A percentile compares a stretch with the other conserved stretches of the same genome.
phyloP scores from a whole-genome alignment of 2,329 filamentous ascomycete species.

The Falciphora oryzae region DNA sequence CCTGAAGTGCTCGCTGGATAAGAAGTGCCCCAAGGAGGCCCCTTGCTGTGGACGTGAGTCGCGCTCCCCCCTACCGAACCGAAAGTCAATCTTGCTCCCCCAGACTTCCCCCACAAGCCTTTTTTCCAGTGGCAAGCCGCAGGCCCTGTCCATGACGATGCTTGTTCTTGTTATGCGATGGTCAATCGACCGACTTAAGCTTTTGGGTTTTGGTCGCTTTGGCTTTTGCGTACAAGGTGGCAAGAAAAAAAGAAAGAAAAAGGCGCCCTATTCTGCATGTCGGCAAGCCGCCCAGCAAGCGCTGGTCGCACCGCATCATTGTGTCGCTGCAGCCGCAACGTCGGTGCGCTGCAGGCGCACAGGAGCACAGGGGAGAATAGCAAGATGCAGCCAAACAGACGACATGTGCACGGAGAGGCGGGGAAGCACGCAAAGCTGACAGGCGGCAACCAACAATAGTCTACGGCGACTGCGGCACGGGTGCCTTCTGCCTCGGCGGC shows the following conservation, averaged over 20 bases:
- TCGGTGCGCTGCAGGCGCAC: neutral
- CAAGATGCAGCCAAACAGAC: neutral
- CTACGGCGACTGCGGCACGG: conserved; percentile 88
- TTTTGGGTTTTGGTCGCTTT: too few relatives aligned
- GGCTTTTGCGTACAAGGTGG: neutral
- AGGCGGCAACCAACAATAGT: conserved; percentile 43
- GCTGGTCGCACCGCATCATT: conserved; percentile 6
- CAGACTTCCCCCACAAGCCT: neutral
- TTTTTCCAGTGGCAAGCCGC: too few relatives aligned
- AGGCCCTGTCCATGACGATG: neutral
- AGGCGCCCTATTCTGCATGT: neutral
- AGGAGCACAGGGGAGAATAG: too few relatives aligned
- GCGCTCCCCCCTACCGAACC: neutral
- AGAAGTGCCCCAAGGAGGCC: conserved; percentile 45
- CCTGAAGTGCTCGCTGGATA: conserved; percentile 39
- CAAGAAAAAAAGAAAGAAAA: neutral
- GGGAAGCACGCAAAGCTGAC: neutral
- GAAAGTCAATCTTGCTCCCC: neutral
- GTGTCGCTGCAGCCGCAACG: neutral
- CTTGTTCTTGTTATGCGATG: too few relatives aligned
- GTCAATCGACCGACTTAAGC: too few relatives aligned
- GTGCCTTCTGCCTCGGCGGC: conserved; percentile 91
- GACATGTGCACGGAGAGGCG: neutral
- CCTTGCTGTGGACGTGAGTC: conserved; percentile 14
- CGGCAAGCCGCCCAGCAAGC: neutral